Conservation (phyloP, 257 asterid species). For the Nicotiana noctiflora region DNA sequence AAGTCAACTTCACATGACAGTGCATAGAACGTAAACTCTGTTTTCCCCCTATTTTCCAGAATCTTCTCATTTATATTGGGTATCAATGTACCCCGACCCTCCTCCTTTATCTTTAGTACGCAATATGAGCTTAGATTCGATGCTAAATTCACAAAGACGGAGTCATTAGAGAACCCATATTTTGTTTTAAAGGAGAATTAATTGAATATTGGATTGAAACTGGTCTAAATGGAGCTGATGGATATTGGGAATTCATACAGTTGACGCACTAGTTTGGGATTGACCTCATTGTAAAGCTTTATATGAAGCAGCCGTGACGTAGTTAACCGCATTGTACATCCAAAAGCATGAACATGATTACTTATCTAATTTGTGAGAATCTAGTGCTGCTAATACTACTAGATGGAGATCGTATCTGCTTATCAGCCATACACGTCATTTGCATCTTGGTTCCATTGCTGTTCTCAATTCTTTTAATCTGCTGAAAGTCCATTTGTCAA, state of each 20-base stretch:
- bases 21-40: no score
- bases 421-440: neutral
- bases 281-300: neutral
- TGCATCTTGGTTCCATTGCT: neutral
- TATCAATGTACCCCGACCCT: neutral
- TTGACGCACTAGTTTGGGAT: neutral
- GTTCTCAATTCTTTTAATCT: neutral
- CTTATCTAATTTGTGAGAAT: neutral
- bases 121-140: neutral
- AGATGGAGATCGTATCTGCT: neutral
- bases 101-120: neutral
- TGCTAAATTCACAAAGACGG: neutral
- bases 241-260: neutral
- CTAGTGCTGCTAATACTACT: neutral
- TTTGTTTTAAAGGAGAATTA: neutral
- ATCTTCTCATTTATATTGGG: no score
- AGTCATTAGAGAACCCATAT: neutral
- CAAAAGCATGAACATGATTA: neutral
- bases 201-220: neutral
- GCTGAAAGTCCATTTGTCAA: neutral
- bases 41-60: no score
- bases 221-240: neutral
- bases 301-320: neutral
- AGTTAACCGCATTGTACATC: neutral
- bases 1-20: no score